Evolutionary conservation across 805 yeast genomes (phyloP), one percentile per base, ranked within the genome.

Genomic region (Hanseniaspora jakobsenii): DNA sequence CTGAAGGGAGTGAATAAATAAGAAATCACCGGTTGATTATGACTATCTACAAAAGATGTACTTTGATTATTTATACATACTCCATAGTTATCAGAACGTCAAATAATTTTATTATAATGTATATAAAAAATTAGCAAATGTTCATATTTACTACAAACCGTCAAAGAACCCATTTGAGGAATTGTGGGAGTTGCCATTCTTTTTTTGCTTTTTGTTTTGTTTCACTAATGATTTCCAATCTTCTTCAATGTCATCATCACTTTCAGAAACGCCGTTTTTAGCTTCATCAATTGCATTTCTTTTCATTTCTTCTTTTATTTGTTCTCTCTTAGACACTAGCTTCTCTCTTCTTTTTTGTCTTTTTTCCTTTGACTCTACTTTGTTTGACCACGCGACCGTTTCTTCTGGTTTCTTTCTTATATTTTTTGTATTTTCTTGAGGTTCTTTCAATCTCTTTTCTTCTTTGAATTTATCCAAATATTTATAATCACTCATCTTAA

Each of bases 141-240:
- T n/a, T n/a, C n/a, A n/a, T n/a, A n/a, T n/a, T n/a, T n/a, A n/a
- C 44, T 58, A 75, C 48, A 74, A 52, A 53, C 67, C 78, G 53
- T 78, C 86, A 61, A 83, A 83, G 34, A 67, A 65, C 1, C 81
- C 81, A 34, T 54, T 69, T 7, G 27, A 24, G 6, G 74, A 32
- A 73, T 51, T 51, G 14, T 50, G n/a, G n/a, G n/a, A n/a, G n/a
- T n/a, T 40, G 10, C 49, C 49, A 29, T 44, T 51, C 18, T 59
- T 61, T 59, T 76, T 79, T 51, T 67, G 67, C 60, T 69, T 75
- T 57, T 84, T 87, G 49, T 70, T 76, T 38, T 72, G 71, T 50
- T 74, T 64, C 1, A 89, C 80, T 19, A 79, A 55, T 24, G 81
- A 87, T 62, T 91, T 91, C 98, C 97, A 91, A 62, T 91, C 97